Percentiles rank a stretch among this genome's conserved stretches.
Evolutionary conservation across 148 eudicot genomes (phyloP).

Genomic region (Arctostaphylos glauca): DNA sequence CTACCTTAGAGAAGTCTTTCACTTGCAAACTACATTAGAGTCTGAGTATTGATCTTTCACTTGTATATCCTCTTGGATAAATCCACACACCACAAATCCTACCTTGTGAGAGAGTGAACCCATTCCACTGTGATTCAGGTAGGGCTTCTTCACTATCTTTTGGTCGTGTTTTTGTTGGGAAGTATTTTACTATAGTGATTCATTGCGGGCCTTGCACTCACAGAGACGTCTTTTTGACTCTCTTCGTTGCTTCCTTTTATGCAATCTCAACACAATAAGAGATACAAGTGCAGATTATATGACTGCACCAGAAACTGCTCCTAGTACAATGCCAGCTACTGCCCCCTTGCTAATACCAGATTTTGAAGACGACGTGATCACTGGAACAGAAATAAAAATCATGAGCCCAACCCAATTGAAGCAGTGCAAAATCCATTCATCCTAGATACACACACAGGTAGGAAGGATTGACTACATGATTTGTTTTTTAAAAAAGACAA

Average conservation of each 20-base stretch:
- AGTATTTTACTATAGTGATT: too few species aligned
- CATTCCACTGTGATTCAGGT: too few species aligned
- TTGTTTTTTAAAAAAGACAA: neutral
- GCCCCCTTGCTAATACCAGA: conserved; percentile 62
- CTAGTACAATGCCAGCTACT: conserved; percentile 54
- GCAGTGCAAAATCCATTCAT: neutral
- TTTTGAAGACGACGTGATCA: conserved; percentile 22
- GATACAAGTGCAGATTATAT: conserved; percentile 39
- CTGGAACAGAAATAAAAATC: conserved; percentile 36
- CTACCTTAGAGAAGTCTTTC: too few species aligned
- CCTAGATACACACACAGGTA: neutral
- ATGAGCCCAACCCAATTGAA: neutral
- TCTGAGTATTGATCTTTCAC: too few species aligned
- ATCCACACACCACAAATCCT: too few species aligned
- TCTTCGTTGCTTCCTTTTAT: conserved; percentile 21
- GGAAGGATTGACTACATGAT: neutral
- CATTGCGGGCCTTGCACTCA: too few species aligned
- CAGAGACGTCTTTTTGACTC: conserved; percentile 35
- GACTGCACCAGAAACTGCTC: conserved; percentile 54
- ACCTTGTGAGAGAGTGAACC: too few species aligned
- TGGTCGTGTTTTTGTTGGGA: too few species aligned
- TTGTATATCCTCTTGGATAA: too few species aligned
- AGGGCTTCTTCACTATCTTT: too few species aligned
- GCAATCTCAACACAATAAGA: conserved; percentile 36
- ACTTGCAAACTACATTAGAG: too few species aligned